Evolutionary conservation across 1,139 yeast genomes (phyloP).

Genomic region (Magnusiomyces fungicola): DNA sequence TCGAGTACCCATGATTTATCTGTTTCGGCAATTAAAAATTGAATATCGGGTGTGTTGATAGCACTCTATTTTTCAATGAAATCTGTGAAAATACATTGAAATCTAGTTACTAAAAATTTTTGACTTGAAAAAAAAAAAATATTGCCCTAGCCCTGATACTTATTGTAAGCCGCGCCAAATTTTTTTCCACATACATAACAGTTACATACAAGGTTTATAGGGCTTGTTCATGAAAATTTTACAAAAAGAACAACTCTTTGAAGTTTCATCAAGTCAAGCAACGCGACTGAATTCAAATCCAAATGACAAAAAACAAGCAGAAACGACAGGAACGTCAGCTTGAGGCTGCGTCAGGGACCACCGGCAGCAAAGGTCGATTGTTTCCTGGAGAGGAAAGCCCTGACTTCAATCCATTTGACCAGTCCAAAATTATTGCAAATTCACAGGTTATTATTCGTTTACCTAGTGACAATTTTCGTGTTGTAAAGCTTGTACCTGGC

Average conservation of each 20-base stretch:
- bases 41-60: not conserved
- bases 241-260: no score
- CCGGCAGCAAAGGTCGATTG: not conserved
- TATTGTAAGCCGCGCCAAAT: no score
- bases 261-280: no score
- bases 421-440: slow-evolving; percentile 34
- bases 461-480: slow-evolving; percentile 74
- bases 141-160: no score
- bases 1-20: slow-evolving; percentile 71
- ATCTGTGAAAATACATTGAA: not conserved
- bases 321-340: not conserved
- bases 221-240: no score
- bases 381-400: slow-evolving; percentile 3
- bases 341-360: not conserved
- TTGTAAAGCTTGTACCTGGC: slow-evolving; percentile 55
- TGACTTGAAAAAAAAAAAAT: no score
- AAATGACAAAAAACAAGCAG: not conserved
- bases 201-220: no score
- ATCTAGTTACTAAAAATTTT: no score
- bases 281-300: no score
- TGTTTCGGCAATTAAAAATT: not conserved
- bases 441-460: slow-evolving; percentile 62
- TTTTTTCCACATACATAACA: no score
- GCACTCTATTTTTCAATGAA: not conserved
- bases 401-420: slow-evolving; percentile 9